Evolutionary conservation across 2,329 filamentous ascomycete species (phyloP).

Genomic region (Zasmidium angulare): DNA sequence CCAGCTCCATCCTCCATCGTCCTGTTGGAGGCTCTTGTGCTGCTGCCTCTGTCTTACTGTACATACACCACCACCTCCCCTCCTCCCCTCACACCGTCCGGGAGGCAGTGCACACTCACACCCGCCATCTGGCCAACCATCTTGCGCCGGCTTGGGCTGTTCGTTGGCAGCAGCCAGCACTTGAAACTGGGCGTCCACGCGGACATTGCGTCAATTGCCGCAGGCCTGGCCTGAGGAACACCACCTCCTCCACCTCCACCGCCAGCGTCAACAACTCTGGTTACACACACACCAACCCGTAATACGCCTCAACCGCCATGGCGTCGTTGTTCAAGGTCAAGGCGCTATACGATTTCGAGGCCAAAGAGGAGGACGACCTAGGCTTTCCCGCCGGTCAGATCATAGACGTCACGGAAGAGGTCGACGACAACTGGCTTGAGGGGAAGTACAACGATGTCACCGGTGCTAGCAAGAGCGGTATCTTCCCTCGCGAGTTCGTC

Average conservation of each 20-base stretch:
- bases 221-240: not conserved
- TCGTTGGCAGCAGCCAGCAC: not conserved
- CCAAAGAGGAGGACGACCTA: slow-evolving; percentile 91
- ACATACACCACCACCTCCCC: not conserved
- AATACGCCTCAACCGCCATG: slow-evolving; percentile 12
- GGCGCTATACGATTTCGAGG: slow-evolving; percentile 91
- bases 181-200: slow-evolving; percentile 2
- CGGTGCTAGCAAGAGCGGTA: slow-evolving; percentile 75
- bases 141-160: not conserved
- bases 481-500: slow-evolving; percentile 96
- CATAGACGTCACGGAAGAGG: slow-evolving; percentile 88
- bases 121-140: too few species aligned
- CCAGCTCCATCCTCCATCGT: not conserved
- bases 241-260: slow-evolving; percentile 3
- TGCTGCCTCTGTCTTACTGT: slow-evolving; percentile 1
- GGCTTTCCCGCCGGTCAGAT: slow-evolving; percentile 82
- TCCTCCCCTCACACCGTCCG: not conserved
- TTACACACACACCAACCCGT: not conserved
- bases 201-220: slow-evolving; percentile 2
- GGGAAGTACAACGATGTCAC: slow-evolving; percentile 79
- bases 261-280: slow-evolving; percentile 3
- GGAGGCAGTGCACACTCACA: not conserved
- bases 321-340: slow-evolving; percentile 79
- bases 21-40: not conserved
- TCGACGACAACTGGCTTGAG: slow-evolving; percentile 91